Evolutionary conservation across 805 yeast species (phyloP).

Genomic region (Candida golubevii): DNA sequence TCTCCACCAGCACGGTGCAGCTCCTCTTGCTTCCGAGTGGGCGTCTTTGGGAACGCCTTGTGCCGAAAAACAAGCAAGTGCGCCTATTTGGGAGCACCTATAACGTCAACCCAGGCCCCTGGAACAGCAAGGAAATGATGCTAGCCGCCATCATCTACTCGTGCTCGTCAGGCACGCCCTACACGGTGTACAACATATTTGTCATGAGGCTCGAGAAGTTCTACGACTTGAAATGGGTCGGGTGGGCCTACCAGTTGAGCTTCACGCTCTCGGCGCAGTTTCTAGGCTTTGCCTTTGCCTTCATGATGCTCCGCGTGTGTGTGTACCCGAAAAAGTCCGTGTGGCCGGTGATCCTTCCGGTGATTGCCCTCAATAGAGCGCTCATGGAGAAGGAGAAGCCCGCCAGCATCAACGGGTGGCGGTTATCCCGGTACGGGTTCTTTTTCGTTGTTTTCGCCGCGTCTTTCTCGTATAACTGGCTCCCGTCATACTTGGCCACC

Average conservation of each 20-base stretch:
- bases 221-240: constrained; percentile 41
- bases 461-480: constrained; percentile 41
- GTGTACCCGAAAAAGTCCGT: constrained; percentile 39
- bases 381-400: constrained; percentile 30
- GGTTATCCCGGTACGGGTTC: constrained; percentile 38
- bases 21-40: constrained; percentile 38
- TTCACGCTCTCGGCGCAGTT: constrained; percentile 54
- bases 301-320: constrained; percentile 54
- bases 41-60: constrained; percentile 32
- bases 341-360: constrained; percentile 44
- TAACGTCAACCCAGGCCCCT: constrained; percentile 39
- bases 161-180: constrained; percentile 41
- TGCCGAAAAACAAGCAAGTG: constrained; percentile 24
- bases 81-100: constrained; percentile 20
- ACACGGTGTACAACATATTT: constrained; percentile 38
- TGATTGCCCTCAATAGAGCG: constrained; percentile 40
- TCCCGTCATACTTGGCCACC: constrained; percentile 38
- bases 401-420: constrained; percentile 33
- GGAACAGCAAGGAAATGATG: constrained; percentile 46
- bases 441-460: constrained; percentile 29
- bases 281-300: constrained; percentile 66
- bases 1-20: constrained; percentile 38
- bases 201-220: constrained; percentile 42
- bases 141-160: constrained; percentile 39
- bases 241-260: constrained; percentile 50